Evolutionary conservation across 148 eudicot genomes (phyloP), one percentile per base, ranked within the genome.

Genomic region (Persicaria tinctoria): DNA sequence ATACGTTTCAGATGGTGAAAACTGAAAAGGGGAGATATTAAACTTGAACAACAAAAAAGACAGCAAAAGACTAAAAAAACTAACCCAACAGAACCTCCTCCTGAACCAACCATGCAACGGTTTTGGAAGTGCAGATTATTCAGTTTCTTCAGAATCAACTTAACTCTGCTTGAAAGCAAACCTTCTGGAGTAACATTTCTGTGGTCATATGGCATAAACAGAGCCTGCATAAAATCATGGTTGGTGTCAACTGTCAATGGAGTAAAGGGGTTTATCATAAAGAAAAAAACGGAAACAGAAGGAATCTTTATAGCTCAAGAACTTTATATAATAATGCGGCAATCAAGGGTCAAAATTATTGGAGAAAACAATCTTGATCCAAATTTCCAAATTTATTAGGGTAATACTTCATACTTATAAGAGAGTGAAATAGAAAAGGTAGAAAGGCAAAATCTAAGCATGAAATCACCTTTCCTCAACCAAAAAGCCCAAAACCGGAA

Each of bases 161-260:
- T 87, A 86, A 91, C 87, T 78, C 81, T 87, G 38, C 76, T 79
- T n/a, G 93, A 84, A 76, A 81, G 76, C 56, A 75, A 75, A 80
- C 96, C 98, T 77, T 79, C 85, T 49, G 98, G 98, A 12, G 98
- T 94, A 14, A 86, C 85, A 74, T 94, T 94, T 81, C 86, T 91
- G 89, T 94, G 98, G 85, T 94, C 98, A 57, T 94, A 94, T 75
- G 98, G 98, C 98, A 94, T 94, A 83, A 94, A 94, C 76, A 94
- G 73, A 68, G 98, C 98, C 98, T 94, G 82, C 18, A 41, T 66
- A 66, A 5, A 41, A 8, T 44, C 70, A 66, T 41, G 47, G 70
- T 8, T 66, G 48, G 17, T 66, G 70, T 66, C 70, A 66, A 47
- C 18, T 41, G 16, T 66, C 46, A 38, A 47, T 10, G 70, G 44